phyloP scores from a whole-genome alignment of 2,329 filamentous ascomycete genomes.

The Penicillium hordei region DNA sequence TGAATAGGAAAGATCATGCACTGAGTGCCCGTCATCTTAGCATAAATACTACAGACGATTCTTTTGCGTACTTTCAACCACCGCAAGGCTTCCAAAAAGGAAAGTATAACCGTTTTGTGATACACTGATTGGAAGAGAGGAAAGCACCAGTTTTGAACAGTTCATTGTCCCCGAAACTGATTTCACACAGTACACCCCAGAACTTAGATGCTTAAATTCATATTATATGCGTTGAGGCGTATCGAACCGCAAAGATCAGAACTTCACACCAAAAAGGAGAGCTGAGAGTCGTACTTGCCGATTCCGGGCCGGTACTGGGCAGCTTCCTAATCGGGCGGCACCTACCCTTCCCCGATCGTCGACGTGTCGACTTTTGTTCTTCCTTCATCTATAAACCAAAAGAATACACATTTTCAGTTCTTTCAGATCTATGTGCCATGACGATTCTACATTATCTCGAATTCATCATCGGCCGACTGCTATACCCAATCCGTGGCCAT shows the following conservation, averaged over 20 bases:
- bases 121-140: not conserved
- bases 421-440: not conserved
- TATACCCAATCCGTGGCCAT: slow-evolving; percentile 29
- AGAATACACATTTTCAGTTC: too few relatives aligned
- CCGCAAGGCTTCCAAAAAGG: not conserved
- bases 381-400: not conserved
- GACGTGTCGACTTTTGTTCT: not conserved
- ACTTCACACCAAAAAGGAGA: not conserved
- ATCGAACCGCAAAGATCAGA: not conserved
- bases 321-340: slow-evolving; percentile 3
- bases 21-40: not conserved
- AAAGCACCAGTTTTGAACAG: not conserved
- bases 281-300: slow-evolving; percentile 11
- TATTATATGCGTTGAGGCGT: not conserved
- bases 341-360: not conserved
- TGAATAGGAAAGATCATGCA: not conserved
- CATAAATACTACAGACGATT: not conserved
- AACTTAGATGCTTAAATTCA: not conserved
- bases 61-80: not conserved
- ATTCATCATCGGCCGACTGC: slow-evolving; percentile 20
- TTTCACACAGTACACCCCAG: rapidly evolving
- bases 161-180: not conserved
- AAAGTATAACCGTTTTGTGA: not conserved
- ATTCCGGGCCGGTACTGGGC: slow-evolving; percentile 25
- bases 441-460: slow-evolving; percentile 18